A percentile compares a stretch with the other conserved stretches of the same genome.
phyloP scores from a whole-genome alignment of 1,139 yeast genomes.

The Geotrichum restrictum region DNA sequence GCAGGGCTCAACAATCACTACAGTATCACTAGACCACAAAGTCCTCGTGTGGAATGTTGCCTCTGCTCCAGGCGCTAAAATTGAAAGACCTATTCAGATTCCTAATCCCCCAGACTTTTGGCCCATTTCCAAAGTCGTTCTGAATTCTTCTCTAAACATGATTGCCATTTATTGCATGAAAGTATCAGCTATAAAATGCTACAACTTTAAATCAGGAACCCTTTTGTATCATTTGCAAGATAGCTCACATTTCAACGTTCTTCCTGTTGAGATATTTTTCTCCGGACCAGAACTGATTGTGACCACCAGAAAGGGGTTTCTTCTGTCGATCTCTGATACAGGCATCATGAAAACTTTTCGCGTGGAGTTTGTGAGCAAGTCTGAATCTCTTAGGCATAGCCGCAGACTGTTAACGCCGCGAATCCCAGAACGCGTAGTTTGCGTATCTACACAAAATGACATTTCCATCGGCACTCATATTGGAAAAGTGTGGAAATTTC shows the following conservation, averaged over 20 bases:
- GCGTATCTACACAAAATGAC: slow-evolving; percentile 50
- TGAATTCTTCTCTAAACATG: slow-evolving; percentile 58
- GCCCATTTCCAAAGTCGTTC: slow-evolving; percentile 62
- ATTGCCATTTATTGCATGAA: slow-evolving; percentile 52
- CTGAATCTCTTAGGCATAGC: slow-evolving; percentile 45
- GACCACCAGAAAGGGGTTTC: slow-evolving; percentile 24
- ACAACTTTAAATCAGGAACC: slow-evolving; percentile 24
- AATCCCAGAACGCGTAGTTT: slow-evolving; percentile 66
- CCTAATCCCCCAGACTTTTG: slow-evolving; percentile 50
- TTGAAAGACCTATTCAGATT: slow-evolving; percentile 41
- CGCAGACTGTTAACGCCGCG: slow-evolving; percentile 63
- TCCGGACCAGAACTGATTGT: slow-evolving; percentile 27
- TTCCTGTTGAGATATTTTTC: slow-evolving; percentile 27
- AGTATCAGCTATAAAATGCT: slow-evolving; percentile 23
- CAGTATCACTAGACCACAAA: slow-evolving; percentile 70
- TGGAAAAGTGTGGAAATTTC: slow-evolving; percentile 62
- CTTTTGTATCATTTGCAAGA: slow-evolving; percentile 22
- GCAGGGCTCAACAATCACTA: slow-evolving; percentile 55
- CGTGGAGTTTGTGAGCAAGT: slow-evolving; percentile 19
- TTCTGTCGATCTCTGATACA: slow-evolving; percentile 26
- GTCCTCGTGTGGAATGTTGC: slow-evolving; percentile 73
- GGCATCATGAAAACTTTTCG: slow-evolving; percentile 21
- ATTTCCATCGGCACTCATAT: slow-evolving; percentile 61
- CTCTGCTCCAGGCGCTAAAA: slow-evolving; percentile 25
- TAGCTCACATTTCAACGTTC: slow-evolving; percentile 14